A percentile compares a stretch with the other conserved stretches of the same genome.
Evolutionary conservation across 1,284 basidiomycete species (phyloP).

Genomic region (Marasmius oreades): DNA sequence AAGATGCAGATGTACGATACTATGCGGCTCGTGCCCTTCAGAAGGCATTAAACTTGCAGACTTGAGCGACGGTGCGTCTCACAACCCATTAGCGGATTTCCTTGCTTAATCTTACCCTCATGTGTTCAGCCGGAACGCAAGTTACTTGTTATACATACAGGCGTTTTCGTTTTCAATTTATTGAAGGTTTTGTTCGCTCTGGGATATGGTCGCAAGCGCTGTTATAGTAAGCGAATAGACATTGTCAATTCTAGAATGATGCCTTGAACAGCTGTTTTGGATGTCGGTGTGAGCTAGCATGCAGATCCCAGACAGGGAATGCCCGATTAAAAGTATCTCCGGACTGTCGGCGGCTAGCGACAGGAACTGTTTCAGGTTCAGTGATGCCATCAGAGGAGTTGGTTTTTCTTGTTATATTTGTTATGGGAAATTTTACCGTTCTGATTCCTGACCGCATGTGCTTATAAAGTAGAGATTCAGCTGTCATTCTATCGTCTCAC

Average conservation of each 20-base stretch:
- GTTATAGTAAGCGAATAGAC: slow-evolving; percentile 1
- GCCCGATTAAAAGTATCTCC: too few relatives aligned
- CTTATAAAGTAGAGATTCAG: neutral
- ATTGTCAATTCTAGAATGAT: slow-evolving; percentile 1
- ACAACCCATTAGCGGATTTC: neutral
- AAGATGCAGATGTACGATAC: slow-evolving; percentile 94
- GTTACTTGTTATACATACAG: slow-evolving; percentile 3
- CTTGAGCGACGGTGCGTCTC: slow-evolving; percentile 3
- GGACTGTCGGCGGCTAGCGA: too few relatives aligned
- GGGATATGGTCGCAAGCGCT: neutral
- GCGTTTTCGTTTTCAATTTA: neutral
- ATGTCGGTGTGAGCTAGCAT: too few relatives aligned
- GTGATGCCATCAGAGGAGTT: too few relatives aligned
- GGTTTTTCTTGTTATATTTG: too few relatives aligned
- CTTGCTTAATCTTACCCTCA: neutral
- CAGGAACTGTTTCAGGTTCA: too few relatives aligned
- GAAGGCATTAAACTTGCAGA: slow-evolving; percentile 34
- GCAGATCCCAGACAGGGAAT: too few relatives aligned
- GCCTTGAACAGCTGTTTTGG: neutral
- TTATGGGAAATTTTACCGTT: neutral
- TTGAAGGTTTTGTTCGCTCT: neutral
- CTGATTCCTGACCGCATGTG: neutral
- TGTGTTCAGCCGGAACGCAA: neutral
- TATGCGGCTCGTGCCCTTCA: slow-evolving; percentile 73
- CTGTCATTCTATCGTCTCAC: neutral